Evolutionary conservation across 164 flowering plant species (phyloP), one percentile per base, ranked within the genome.

Genomic region (Umbilicus rupestris): DNA sequence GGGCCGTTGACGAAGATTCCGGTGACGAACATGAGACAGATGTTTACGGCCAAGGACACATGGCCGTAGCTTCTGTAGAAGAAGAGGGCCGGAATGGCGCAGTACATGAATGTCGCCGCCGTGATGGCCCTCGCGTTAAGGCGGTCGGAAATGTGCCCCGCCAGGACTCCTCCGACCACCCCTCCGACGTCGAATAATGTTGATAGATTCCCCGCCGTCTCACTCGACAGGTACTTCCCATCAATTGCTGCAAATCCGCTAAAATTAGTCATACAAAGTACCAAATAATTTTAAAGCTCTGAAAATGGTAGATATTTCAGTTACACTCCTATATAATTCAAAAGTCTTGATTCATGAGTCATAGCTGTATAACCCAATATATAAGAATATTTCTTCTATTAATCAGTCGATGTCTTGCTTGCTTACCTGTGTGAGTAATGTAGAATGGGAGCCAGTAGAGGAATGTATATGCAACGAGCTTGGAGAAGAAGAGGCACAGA

Each of bases 361-460:
- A n/a, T n/a, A n/a, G n/a, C n/a, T n/a, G n/a, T n/a, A n/a, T n/a
- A n/a, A n/a, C n/a, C n/a, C n/a, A n/a, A n/a, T n/a, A n/a, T n/a
- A n/a, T n/a, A n/a, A n/a, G n/a, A n/a, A n/a, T n/a, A n/a, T n/a
- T n/a, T n/a, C n/a, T n/a, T n/a, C n/a, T n/a, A n/a, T n/a, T n/a
- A n/a, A n/a, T n/a, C n/a, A n/a, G n/a, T n/a, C n/a, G n/a, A n/a
- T n/a, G n/a, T n/a, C n/a, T n/a, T n/a, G n/a, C n/a, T n/a, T n/a
- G n/a, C 24, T 26, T 83, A 90, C 98, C 95, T 74, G 98, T 94
- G 73, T 84, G 85, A 76, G 85, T 84, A 68, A 94, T 75, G 78
- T 94, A 94, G 83, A 83, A 90, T 11, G 98, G 98, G 39, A 94
- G 97, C 98, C 97, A 94, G 70, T 94, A 94, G 24, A 94, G 87